Percentiles rank a stretch among this genome's conserved stretches.
These are phyloP conservation scores for Aspergillus hortae DNA, from an alignment of 2,329 filamentous ascomycete genomes.

Conservation along the genomic window DNA sequence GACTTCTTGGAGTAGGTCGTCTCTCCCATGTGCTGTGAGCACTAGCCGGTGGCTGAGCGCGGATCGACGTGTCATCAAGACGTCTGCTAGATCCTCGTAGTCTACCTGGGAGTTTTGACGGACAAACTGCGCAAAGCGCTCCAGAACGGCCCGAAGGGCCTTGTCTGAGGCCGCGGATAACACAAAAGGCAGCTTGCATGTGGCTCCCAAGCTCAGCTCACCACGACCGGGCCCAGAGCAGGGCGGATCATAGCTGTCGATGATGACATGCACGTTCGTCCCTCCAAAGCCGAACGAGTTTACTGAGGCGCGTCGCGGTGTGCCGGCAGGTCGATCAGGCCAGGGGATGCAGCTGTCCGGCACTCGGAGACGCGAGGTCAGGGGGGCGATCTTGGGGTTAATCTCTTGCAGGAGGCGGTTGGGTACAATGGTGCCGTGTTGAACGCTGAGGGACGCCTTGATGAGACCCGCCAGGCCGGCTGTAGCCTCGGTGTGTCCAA, in stretches of 20 bases:
- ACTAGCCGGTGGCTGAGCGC: too few relatives aligned
- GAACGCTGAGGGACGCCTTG: slow-evolving; percentile 14
- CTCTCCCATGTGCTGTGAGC: too few relatives aligned
- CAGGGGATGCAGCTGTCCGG: slow-evolving; percentile 1
- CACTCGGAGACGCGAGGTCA: slow-evolving; percentile 3
- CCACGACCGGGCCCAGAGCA: too few relatives aligned
- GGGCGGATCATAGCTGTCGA: slow-evolving; percentile 25
- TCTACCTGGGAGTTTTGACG: too few relatives aligned
- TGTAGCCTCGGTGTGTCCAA: slow-evolving; percentile 25
- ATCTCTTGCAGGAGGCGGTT: slow-evolving; percentile 26
- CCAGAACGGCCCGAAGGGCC: too few relatives aligned
- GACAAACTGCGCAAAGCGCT: too few relatives aligned
- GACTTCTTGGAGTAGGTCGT: too few relatives aligned
- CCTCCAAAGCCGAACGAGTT: slow-evolving; percentile 36
- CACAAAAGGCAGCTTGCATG: too few relatives aligned
- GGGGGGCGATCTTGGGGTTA: slow-evolving; percentile 21
- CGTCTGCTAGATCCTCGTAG: too few relatives aligned
- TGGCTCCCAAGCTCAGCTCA: too few relatives aligned
- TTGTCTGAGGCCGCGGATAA: too few relatives aligned
- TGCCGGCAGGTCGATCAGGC: background rate
- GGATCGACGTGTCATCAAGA: too few relatives aligned
- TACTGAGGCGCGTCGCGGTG: background rate
- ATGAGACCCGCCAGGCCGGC: slow-evolving; percentile 21
- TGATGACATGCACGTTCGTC: slow-evolving; percentile 31
- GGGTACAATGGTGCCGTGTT: slow-evolving; percentile 21